These are phyloP conservation scores for Circinella minor DNA, from an alignment of 371 early-diverging fungal species.

Conservation along the genomic window DNA sequence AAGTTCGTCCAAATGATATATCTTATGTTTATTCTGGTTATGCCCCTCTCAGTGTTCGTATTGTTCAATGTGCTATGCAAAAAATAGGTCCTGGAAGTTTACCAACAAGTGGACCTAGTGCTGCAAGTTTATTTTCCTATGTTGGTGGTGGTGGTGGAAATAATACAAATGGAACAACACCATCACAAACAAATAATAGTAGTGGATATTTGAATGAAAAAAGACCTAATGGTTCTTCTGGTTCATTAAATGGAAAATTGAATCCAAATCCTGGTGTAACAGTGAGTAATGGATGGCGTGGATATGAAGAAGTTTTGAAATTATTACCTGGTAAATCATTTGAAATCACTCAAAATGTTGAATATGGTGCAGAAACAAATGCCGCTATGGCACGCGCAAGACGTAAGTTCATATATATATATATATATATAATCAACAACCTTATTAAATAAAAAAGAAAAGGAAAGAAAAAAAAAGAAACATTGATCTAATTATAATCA, in stretches of 20 bases:
- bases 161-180: slow-evolving; percentile 15
- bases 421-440: background rate
- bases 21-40: slow-evolving; percentile 95
- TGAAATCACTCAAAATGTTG: slow-evolving; percentile 75
- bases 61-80: slow-evolving; percentile 84
- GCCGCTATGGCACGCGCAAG: slow-evolving; percentile 57
- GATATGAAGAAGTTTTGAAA: slow-evolving; percentile 82
- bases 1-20: slow-evolving; percentile 85
- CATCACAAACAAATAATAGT: background rate
- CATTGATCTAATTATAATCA: background rate
- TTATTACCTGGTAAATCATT: slow-evolving; percentile 80
- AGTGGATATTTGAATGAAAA: background rate
- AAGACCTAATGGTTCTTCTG: slow-evolving; percentile 8
- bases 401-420: slow-evolving; percentile 48
- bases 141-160: slow-evolving; percentile 30
- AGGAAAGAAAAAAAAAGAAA: background rate
- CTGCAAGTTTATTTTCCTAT: slow-evolving; percentile 43
- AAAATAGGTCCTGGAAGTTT: slow-evolving; percentile 29
- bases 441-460: background rate
- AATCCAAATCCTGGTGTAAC: slow-evolving; percentile 12
- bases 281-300: slow-evolving; percentile 73
- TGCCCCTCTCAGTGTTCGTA: slow-evolving; percentile 87
- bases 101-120: slow-evolving; percentile 28
- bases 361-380: slow-evolving; percentile 57
- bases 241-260: slow-evolving; percentile 18